These are phyloP conservation scores for Glaciozyma martinii DNA, from an alignment of 768 basidiomycete genomes.

Conservation along the genomic window DNA sequence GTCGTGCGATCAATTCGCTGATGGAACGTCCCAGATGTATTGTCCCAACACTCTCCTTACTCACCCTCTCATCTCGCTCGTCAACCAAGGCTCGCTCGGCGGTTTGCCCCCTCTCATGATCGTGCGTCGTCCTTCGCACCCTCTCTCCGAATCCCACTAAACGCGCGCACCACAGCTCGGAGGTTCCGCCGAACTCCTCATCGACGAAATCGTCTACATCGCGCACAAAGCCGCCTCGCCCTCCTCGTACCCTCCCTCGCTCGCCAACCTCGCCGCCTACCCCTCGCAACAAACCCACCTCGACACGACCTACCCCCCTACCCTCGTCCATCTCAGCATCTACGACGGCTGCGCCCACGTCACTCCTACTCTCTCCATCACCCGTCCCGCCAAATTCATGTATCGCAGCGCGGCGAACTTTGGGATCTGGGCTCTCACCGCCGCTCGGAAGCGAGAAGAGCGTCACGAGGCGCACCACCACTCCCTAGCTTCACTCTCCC, in stretches of 20 bases:
- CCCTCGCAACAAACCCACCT: conserved; percentile 32
- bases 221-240: conserved; percentile 91
- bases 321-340: conserved; percentile 30
- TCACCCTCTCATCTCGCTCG: conserved; percentile 67
- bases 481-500: not conserved
- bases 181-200: conserved; percentile 55
- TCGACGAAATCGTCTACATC: conserved; percentile 79
- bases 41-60: conserved; percentile 66
- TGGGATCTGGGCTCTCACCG: conserved; percentile 14
- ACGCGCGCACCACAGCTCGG: conserved; percentile 4
- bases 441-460: conserved; percentile 4
- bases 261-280: conserved; percentile 48
- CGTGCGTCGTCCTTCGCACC: conserved; percentile 47
- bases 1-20: not conserved
- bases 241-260: conserved; percentile 54
- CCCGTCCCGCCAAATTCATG: conserved; percentile 39
- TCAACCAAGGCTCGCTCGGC: conserved; percentile 68
- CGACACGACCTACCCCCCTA: conserved; percentile 30
- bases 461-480: not conserved
- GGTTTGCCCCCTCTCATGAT: conserved; percentile 80
- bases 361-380: conserved; percentile 30
- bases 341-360: conserved; percentile 32
- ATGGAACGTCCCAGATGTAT: conserved; percentile 54
- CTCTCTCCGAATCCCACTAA: not conserved
- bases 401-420: conserved; percentile 36